phyloP scores from a whole-genome alignment of 495 filamentous ascomycete species.

The Penicillium egyptiacum region DNA sequence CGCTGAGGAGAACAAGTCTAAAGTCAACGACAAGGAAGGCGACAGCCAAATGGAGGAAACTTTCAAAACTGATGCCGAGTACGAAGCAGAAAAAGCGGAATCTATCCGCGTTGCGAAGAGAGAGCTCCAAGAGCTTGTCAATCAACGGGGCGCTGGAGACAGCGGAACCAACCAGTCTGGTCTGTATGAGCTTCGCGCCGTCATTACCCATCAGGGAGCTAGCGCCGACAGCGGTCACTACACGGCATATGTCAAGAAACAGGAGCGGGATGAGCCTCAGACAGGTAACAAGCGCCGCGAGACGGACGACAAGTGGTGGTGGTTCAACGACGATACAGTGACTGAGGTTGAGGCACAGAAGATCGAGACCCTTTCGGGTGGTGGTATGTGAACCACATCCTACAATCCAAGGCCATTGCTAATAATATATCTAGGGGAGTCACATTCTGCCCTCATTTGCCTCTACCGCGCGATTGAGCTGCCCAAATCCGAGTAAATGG shows the following conservation, averaged over 20 bases:
- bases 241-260: slow-evolving; percentile 95
- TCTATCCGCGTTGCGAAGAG: slow-evolving; percentile 76
- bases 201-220: slow-evolving; percentile 96
- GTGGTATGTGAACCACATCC: slow-evolving; percentile 57
- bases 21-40: slow-evolving; percentile 56
- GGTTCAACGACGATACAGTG: slow-evolving; percentile 99
- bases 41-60: slow-evolving; percentile 72
- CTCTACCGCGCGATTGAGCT: slow-evolving; percentile 84
- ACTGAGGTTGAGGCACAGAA: slow-evolving; percentile 88
- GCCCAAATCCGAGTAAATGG: slow-evolving; percentile 48
- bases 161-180: slow-evolving; percentile 87
- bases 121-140: slow-evolving; percentile 73
- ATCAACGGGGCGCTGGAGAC: slow-evolving; percentile 68
- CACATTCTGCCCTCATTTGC: slow-evolving; percentile 89
- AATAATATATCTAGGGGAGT: slow-evolving; percentile 61
- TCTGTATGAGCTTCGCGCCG: slow-evolving; percentile 88
- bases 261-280: slow-evolving; percentile 58
- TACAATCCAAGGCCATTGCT: slow-evolving; percentile 10
- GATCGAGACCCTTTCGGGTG: slow-evolving; percentile 85
- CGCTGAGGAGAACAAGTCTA: slow-evolving; percentile 53
- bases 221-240: slow-evolving; percentile 98
- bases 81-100: slow-evolving; percentile 78
- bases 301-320: slow-evolving; percentile 97
- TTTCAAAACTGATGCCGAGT: slow-evolving; percentile 90
- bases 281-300: slow-evolving; percentile 66